These are phyloP conservation scores for Tillandsia leiboldiana DNA, from an alignment of 176 grass and related monocot genomes.

Conservation along the genomic window DNA sequence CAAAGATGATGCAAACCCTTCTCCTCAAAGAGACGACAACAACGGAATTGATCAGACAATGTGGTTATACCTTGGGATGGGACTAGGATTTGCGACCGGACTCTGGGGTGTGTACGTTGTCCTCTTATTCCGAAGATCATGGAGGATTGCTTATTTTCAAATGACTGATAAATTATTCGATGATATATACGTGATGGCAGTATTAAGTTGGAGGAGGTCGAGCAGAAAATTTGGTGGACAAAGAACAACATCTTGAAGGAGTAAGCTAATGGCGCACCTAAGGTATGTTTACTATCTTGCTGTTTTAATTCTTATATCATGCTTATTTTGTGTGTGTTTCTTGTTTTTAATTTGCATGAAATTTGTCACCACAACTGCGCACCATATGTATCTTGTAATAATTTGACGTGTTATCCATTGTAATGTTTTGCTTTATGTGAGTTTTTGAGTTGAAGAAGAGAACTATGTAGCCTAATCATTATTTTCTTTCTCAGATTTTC, in stretches of 20 bases:
- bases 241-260: background rate
- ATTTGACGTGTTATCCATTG: no score
- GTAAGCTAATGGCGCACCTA: no score
- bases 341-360: no score
- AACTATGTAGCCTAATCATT: no score
- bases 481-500: no score
- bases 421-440: no score
- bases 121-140: constrained; percentile 6
- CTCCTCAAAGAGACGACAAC: background rate
- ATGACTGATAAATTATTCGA: background rate
- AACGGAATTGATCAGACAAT: background rate
- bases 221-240: background rate
- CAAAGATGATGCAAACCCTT: background rate
- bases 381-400: no score
- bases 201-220: background rate
- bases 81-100: background rate
- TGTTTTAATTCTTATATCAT: no score
- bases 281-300: no score
- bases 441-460: no score
- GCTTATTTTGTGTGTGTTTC: no score
- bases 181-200: background rate
- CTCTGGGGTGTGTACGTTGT: constrained; percentile 10
- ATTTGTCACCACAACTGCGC: no score
- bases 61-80: background rate
- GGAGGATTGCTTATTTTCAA: constrained; percentile 4